A percentile compares a stretch with the other conserved stretches of the same genome.
These are phyloP conservation scores for Pseudopyrenochaeta lycopersici DNA, from an alignment of 2,329 filamentous ascomycete species.

Conservation along the genomic window DNA sequence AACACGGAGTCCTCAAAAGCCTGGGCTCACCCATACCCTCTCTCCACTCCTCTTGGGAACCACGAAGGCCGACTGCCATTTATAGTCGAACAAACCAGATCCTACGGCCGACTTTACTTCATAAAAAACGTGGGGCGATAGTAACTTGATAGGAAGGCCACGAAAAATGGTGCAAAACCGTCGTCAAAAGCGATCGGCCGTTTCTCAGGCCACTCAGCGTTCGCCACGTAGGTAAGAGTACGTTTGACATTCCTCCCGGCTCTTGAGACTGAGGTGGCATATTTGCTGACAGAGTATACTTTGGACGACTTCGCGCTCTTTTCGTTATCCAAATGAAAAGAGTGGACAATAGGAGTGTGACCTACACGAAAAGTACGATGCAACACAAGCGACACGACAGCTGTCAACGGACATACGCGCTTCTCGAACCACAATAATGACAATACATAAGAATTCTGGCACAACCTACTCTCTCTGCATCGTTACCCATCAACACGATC, in stretches of 20 bases:
- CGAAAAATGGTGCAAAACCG: constrained; percentile 6
- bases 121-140: constrained; percentile 16
- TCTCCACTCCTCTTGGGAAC: constrained; percentile 21
- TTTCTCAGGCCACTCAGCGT: constrained; percentile 53
- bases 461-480: not conserved
- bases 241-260: constrained; percentile 26
- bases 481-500: not conserved
- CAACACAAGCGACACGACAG: constrained; percentile 29
- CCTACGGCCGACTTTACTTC: constrained; percentile 7
- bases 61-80: not conserved
- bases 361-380: constrained; percentile 25
- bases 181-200: constrained; percentile 43
- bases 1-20: constrained; percentile 34
- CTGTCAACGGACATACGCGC: constrained; percentile 16
- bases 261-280: constrained; percentile 31
- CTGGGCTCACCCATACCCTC: constrained; percentile 28
- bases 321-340: constrained; percentile 9
- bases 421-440: not conserved
- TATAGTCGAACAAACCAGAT: not conserved
- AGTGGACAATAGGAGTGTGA: constrained; percentile 18
- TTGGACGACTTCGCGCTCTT: constrained; percentile 1
- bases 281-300: constrained; percentile 14
- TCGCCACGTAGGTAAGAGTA: constrained; percentile 49
- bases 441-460: not conserved
- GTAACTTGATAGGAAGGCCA: constrained; percentile 16